Evolutionary conservation across 257 asterid species (phyloP).

Genomic region (Salvia splendens): DNA sequence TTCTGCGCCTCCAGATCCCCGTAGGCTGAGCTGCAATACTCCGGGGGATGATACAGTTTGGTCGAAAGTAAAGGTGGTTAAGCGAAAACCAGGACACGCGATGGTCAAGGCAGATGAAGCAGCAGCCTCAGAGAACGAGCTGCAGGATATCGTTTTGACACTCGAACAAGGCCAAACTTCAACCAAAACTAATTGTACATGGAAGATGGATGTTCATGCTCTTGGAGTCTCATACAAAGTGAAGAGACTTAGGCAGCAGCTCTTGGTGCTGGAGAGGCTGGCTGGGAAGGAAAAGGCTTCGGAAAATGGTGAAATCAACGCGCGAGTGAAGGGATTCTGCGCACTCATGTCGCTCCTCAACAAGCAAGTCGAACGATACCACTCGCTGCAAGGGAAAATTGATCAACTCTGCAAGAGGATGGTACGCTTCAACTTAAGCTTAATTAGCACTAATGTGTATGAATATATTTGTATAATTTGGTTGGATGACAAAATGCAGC

Average conservation of each 20-base stretch:
- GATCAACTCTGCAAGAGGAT: conserved; percentile 78
- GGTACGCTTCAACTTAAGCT: conserved; percentile 43
- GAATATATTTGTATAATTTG: background rate
- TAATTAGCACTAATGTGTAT: background rate
- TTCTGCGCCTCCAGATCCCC: conserved; percentile 46
- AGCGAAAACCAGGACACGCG: conserved; percentile 47
- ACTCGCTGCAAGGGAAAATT: conserved; percentile 72
- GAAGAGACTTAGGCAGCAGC: conserved; percentile 84
- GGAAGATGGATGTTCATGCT: conserved; percentile 87
- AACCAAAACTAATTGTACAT: conserved; percentile 13
- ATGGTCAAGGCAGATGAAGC: conserved; percentile 29
- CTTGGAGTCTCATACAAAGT: conserved; percentile 84
- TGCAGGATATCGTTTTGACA: conserved; percentile 58
- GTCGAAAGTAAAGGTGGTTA: conserved; percentile 67
- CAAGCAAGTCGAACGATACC: conserved; percentile 73
- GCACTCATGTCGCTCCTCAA: conserved; percentile 56
- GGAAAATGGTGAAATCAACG: conserved; percentile 36
- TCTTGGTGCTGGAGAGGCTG: conserved; percentile 71
- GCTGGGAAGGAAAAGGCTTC: conserved; percentile 54
- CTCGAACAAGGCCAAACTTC: conserved; percentile 29
- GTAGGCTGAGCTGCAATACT: conserved; percentile 24
- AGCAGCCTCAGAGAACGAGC: conserved; percentile 4
- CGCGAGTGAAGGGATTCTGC: conserved; percentile 38
- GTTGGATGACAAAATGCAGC: conserved; percentile 43
- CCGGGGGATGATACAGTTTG: conserved; percentile 45